phyloP scores from a whole-genome alignment of 1,284 basidiomycete genomes.

The Ceratobasidium sp. region DNA sequence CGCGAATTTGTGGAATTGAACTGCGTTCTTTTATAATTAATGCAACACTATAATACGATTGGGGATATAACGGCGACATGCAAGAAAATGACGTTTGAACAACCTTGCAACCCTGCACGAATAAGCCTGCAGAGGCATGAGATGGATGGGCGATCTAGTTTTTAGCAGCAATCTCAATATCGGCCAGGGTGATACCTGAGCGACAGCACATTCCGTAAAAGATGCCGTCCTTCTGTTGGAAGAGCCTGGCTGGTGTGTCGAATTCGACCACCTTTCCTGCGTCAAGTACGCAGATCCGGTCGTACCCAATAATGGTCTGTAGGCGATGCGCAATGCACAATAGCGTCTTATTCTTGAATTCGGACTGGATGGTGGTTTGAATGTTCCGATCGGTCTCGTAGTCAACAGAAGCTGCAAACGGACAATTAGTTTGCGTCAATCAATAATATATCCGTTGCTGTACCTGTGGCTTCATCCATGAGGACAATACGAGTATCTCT shows the following conservation, averaged over 20 bases:
- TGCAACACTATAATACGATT: neutral
- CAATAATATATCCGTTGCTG: neutral
- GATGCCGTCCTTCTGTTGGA: conserved; percentile 67
- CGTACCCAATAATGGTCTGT: conserved; percentile 81
- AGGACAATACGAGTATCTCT: conserved; percentile 81
- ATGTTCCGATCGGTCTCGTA: conserved; percentile 60
- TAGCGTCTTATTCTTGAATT: conserved; percentile 60
- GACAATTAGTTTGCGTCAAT: neutral
- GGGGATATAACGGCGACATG: neutral
- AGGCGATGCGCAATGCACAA: conserved; percentile 67
- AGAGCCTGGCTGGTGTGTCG: conserved; percentile 80
- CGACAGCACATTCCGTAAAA: conserved; percentile 82
- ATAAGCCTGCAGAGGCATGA: neutral
- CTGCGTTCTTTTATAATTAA: too few species aligned
- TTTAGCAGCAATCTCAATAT: conserved; percentile 63
- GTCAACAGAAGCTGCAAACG: conserved; percentile 39
- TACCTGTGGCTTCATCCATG: conserved; percentile 80
- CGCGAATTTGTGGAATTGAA: too few species aligned
- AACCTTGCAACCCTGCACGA: neutral
- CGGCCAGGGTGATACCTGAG: conserved; percentile 75
- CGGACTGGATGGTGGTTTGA: conserved; percentile 61
- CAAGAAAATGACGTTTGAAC: neutral
- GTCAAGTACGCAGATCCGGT: conserved; percentile 82
- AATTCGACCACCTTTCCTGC: conserved; percentile 77
- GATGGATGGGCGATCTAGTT: neutral